Base-by-base conservation (phyloP, 2,329 filamentous ascomycete species). In the Dactylellina drechsleri region DNA sequence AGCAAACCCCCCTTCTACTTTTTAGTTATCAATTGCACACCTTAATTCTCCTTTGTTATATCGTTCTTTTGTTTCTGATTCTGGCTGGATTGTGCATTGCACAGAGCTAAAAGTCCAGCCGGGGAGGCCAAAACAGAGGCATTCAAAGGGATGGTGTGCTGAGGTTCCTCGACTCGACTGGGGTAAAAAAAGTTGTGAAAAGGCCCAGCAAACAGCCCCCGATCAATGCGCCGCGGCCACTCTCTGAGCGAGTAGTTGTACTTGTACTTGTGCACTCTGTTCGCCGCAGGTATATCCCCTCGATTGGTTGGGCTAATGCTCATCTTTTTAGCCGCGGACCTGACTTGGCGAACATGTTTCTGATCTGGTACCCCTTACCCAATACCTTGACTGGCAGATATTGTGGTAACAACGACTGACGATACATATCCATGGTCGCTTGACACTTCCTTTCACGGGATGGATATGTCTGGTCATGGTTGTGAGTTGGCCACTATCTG, bases 141-240 rank as follows among this genome's bases (percentile, higher is more conserved):
- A 56, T 67, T 52, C 62, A 61, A 67, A 74, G 56, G 70, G 70
- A 67, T 66, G 70, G 70, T 74, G 70, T 74, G 70, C 70, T 74
- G 62, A 67, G 62, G 57, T 67, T 61, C 64, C 60, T 66, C 50
- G 53, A 56, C 59, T 43, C 54, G 65, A 61, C 57, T 62, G 62
- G 64, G 70, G 58, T 62, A 62, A 67, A 67, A 36, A 36, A 36
- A 36, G 58, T 67, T 66, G 57, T 60, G 58, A 66, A 36, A 23
- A 74, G 70, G 70, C 58, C 62, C 70, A 74, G 70, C 70, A 74
- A 74, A 74, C 70, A 74, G 49, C 26, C 54, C 61, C 47, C 62
- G 43, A 74, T 74, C 52, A 66, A 74, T 74, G 70, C 70, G 49
- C 36, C 49, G 15, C 20, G 16, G 28, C 8, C 3, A 31, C 47